These are phyloP conservation scores for Penicillium robsamsonii DNA, from an alignment of 495 filamentous ascomycete genomes.

Conservation along the genomic window DNA sequence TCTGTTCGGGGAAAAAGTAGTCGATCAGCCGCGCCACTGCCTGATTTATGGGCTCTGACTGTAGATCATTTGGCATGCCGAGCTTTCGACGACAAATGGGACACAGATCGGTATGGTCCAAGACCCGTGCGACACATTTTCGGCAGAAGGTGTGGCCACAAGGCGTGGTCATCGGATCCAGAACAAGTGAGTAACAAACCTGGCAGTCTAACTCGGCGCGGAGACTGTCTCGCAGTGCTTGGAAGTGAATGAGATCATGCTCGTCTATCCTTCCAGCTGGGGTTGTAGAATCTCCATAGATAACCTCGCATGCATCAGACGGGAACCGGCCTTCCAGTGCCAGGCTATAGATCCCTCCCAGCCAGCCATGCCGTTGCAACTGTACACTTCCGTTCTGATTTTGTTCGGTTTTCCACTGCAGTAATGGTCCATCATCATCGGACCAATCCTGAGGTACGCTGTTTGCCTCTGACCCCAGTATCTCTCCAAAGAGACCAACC, in stretches of 20 bases:
- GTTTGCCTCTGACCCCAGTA: slow-evolving; percentile 27
- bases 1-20: slow-evolving; percentile 63
- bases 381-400: slow-evolving; percentile 21
- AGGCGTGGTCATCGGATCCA: slow-evolving; percentile 76
- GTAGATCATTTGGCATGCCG: slow-evolving; percentile 56
- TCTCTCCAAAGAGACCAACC: slow-evolving; percentile 52
- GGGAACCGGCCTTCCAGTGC: slow-evolving; percentile 33
- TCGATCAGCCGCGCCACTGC: slow-evolving; percentile 58
- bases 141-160: slow-evolving; percentile 92
- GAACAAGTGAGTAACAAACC: slow-evolving; percentile 75
- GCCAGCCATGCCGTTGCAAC: slow-evolving; percentile 15
- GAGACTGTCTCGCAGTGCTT: slow-evolving; percentile 56
- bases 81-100: slow-evolving; percentile 72
- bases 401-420: slow-evolving; percentile 39
- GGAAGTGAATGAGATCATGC: slow-evolving; percentile 53
- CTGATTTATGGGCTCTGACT: slow-evolving; percentile 58
- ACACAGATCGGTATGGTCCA: slow-evolving; percentile 74
- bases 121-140: slow-evolving; percentile 66
- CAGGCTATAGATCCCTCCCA: slow-evolving; percentile 34
- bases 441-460: slow-evolving; percentile 20
- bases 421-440: slow-evolving; percentile 41
- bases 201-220: slow-evolving; percentile 79
- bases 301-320: slow-evolving; percentile 46
- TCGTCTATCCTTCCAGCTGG: slow-evolving; percentile 29
- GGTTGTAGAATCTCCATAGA: slow-evolving; percentile 43